These are phyloP conservation scores for Beauveria sp. DNA, from an alignment of 2,329 filamentous ascomycete genomes.

Conservation along the genomic window DNA sequence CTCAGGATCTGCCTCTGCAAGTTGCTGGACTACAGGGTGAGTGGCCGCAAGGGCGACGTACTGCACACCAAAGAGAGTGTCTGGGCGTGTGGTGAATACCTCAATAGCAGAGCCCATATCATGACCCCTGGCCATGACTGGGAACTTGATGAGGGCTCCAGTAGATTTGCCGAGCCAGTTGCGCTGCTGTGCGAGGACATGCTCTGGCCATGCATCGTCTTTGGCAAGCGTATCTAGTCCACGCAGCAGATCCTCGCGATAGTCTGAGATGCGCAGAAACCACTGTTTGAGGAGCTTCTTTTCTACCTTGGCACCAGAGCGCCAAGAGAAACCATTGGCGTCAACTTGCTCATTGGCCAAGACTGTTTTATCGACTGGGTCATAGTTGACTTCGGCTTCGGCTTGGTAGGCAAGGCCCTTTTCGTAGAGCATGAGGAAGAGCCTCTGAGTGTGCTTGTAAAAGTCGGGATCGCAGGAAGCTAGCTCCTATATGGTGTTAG, in stretches of 20 bases:
- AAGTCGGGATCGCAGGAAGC: constrained; percentile 78
- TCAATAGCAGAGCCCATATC: constrained; percentile 45
- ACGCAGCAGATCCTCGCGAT: constrained; percentile 62
- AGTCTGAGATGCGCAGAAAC: constrained; percentile 80
- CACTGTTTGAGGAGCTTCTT: constrained; percentile 75
- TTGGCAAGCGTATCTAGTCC: constrained; percentile 61
- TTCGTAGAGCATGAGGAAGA: constrained; percentile 72
- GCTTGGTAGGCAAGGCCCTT: constrained; percentile 74
- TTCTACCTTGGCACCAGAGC: constrained; percentile 77
- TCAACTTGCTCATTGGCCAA: constrained; percentile 93
- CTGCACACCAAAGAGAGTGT: constrained; percentile 81
- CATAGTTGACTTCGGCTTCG: constrained; percentile 81
- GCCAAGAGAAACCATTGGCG: constrained; percentile 75
- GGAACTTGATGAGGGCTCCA: constrained; percentile 66
- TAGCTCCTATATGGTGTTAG: constrained; percentile 52
- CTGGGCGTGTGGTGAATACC: constrained; percentile 77
- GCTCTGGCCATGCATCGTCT: constrained; percentile 68
- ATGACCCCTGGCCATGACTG: constrained; percentile 40
- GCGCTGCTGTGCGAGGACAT: constrained; percentile 73
- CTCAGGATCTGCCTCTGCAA: constrained; percentile 52
- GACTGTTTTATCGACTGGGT: constrained; percentile 82
- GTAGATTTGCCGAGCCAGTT: constrained; percentile 82
- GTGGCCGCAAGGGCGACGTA: constrained; percentile 71
- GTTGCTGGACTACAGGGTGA: constrained; percentile 58
- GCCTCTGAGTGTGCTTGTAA: constrained; percentile 81